Evolutionary conservation across 2,329 filamentous ascomycete species (phyloP).

Genomic region (Fusarium musae): DNA sequence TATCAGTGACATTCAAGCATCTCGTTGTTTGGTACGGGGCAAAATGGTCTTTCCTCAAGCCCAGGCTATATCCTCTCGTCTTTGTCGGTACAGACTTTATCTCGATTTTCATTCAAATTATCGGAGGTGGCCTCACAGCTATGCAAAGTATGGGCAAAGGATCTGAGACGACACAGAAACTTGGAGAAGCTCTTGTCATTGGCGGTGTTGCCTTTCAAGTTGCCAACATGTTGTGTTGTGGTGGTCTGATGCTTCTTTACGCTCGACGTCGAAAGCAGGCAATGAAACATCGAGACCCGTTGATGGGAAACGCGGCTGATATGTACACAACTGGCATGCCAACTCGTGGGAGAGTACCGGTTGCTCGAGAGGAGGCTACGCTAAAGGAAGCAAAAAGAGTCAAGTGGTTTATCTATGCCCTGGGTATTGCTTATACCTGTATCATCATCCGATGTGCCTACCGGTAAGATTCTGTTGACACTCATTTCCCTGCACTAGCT

Average conservation of each 20-base stretch:
- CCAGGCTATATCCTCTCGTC: slow-evolving; percentile 59
- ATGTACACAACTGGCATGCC: neutral
- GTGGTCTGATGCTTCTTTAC: slow-evolving; percentile 27
- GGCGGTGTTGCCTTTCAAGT: slow-evolving; percentile 44
- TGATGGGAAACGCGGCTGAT: neutral
- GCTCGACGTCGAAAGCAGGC: slow-evolving; percentile 14
- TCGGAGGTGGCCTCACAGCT: slow-evolving; percentile 33
- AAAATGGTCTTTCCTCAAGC: slow-evolving; percentile 53
- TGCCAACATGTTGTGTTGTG: slow-evolving; percentile 43
- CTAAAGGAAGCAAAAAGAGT: slow-evolving; percentile 9
- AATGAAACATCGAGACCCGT: neutral
- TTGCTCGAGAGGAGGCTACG: slow-evolving; percentile 25
- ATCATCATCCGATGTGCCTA: slow-evolving; percentile 35
- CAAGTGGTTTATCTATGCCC: slow-evolving; percentile 23
- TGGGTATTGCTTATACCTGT: slow-evolving; percentile 19
- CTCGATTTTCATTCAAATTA: slow-evolving; percentile 47
- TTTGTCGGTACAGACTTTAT: slow-evolving; percentile 61
- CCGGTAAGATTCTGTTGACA: slow-evolving; percentile 1
- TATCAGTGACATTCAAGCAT: slow-evolving; percentile 60
- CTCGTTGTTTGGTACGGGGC: slow-evolving; percentile 56
- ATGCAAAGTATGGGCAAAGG: slow-evolving; percentile 20
- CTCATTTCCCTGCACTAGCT: neutral
- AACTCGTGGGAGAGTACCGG: neutral
- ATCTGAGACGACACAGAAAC: slow-evolving; percentile 1
- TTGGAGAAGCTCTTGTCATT: slow-evolving; percentile 35